Base-by-base conservation (phyloP, 2,329 filamentous ascomycete species). In the Ilyonectria destructans region DNA sequence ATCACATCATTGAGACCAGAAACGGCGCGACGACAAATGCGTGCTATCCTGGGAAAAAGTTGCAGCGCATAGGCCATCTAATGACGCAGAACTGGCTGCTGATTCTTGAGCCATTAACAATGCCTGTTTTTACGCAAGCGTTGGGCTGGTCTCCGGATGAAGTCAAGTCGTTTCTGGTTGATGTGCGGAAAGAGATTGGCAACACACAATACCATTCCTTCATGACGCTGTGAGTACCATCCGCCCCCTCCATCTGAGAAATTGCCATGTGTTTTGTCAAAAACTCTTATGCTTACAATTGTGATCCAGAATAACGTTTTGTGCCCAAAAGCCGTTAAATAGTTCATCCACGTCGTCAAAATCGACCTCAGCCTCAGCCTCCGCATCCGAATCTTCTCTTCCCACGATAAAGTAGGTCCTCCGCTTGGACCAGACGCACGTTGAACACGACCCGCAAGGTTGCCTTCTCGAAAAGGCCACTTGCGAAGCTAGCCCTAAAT, bases 51-150 rank as follows among this genome's bases (percentile, higher is more conserved):
- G 72, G 72, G 13, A 75, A 71, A 23, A 61, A 75, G 67, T 3
- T 74, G 10, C 72, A 74, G 46, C 70, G 72, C 17, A 71, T 74
- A 55, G 72, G 72, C 1, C 69, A 75, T 56, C 37, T 74, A 0
- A 74, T 74, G 72, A 73, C 71, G 0, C 70, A 73, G 48, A 74
- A 74, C 45, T 74, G 72, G 72, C n/a, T 67, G 23, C 55, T 60
- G n/a, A 69, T 74, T 46, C 31, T 74, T 46, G 72, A 74, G 37
- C 72, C 72, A 3, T 59, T 74, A 12, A 46, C 72, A 2, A 73
- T 73, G 65, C 72, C 72, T 4, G 70, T 74, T 33, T 74, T 59
- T 37, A 75, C 72, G 15, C 69, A 67, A 29, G 72, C 60, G 0
- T 37, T 74, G n/a, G 72, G 72, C 2, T 74, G 72, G 72, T 23